These are phyloP conservation scores for Epicoccum sorghinum DNA, from an alignment of 2,329 filamentous ascomycete species.

Conservation along the genomic window DNA sequence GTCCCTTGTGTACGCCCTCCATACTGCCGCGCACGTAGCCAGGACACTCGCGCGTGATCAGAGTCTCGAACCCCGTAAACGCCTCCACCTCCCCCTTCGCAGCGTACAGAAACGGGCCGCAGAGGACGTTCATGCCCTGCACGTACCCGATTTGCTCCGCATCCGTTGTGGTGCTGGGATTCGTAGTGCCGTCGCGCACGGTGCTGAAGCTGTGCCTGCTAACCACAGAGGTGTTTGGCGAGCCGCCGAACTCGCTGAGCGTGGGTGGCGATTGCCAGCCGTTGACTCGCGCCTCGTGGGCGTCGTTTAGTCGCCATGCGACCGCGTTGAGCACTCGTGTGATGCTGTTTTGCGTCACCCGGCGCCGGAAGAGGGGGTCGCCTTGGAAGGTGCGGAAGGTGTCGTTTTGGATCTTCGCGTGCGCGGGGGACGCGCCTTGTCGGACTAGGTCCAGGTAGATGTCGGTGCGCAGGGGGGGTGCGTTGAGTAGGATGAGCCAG, in stretches of 20 bases:
- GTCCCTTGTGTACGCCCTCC: slow-evolving; percentile 93
- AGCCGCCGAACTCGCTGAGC: slow-evolving; percentile 56
- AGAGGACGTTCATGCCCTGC: slow-evolving; percentile 98
- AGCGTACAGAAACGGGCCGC: slow-evolving; percentile 93
- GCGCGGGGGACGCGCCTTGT: slow-evolving; percentile 90
- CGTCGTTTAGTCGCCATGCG: slow-evolving; percentile 90
- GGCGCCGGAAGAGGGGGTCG: slow-evolving; percentile 93
- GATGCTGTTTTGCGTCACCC: slow-evolving; percentile 92
- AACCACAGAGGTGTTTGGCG: slow-evolving; percentile 50
- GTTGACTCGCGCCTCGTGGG: slow-evolving; percentile 64
- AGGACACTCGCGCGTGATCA: slow-evolving; percentile 86
- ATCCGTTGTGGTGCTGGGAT: slow-evolving; percentile 47
- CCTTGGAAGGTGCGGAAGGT: slow-evolving; percentile 96
- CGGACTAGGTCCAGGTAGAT: slow-evolving; percentile 89
- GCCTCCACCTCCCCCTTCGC: slow-evolving; percentile 94
- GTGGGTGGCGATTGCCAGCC: slow-evolving; percentile 58
- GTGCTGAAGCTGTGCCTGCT: slow-evolving; percentile 41
- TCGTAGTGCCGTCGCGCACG: slow-evolving; percentile 32
- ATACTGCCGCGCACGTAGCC: slow-evolving; percentile 95
- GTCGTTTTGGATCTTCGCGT: slow-evolving; percentile 97
- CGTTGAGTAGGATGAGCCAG: slow-evolving; percentile 92
- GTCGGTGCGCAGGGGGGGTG: slow-evolving; percentile 82
- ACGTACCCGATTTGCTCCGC: slow-evolving; percentile 85
- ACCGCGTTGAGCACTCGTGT: slow-evolving; percentile 94
- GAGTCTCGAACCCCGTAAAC: slow-evolving; percentile 85